Percentiles rank a stretch among this genome's conserved stretches.
phyloP scores from a whole-genome alignment of 2,329 filamentous ascomycete genomes.

The Epichloe coenophiala region DNA sequence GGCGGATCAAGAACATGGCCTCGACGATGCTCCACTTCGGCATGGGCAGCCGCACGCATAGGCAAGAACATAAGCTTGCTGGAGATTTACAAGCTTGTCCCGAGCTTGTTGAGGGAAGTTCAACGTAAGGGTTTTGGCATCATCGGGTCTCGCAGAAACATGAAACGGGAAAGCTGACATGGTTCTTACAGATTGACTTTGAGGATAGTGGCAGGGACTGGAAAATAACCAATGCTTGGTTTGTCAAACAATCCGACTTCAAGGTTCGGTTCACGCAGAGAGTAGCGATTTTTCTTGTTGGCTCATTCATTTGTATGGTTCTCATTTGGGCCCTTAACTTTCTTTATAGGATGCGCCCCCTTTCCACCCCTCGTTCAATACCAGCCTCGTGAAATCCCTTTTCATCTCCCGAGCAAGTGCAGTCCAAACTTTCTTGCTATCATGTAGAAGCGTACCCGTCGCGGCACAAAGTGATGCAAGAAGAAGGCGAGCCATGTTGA shows the following conservation, averaged over 20 bases:
- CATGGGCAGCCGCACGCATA: constrained; percentile 26
- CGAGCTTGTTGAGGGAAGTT: constrained; percentile 6
- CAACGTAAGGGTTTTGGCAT: background rate
- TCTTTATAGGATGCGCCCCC: no score
- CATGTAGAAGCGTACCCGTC: background rate
- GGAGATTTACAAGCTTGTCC: constrained; percentile 30
- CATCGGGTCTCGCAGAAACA: no score
- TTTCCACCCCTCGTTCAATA: no score
- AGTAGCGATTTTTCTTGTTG: background rate
- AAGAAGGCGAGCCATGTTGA: constrained; percentile 10
- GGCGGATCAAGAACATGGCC: background rate
- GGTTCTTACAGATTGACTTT: background rate
- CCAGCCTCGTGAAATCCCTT: no score
- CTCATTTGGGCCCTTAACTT: no score
- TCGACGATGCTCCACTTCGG: constrained; percentile 18
- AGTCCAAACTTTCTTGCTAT: background rate
- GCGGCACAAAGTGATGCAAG: constrained; percentile 7
- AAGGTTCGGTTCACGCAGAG: background rate
- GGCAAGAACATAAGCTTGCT: constrained; percentile 29
- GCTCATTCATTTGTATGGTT: no score
- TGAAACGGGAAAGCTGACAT: background rate
- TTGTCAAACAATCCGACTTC: background rate
- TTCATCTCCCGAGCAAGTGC: background rate
- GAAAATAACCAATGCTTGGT: background rate
- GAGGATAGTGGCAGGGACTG: background rate